Evolutionary conservation across 1,284 basidiomycete species (phyloP).

Genomic region (Pseudozyma tsukubaensis): DNA sequence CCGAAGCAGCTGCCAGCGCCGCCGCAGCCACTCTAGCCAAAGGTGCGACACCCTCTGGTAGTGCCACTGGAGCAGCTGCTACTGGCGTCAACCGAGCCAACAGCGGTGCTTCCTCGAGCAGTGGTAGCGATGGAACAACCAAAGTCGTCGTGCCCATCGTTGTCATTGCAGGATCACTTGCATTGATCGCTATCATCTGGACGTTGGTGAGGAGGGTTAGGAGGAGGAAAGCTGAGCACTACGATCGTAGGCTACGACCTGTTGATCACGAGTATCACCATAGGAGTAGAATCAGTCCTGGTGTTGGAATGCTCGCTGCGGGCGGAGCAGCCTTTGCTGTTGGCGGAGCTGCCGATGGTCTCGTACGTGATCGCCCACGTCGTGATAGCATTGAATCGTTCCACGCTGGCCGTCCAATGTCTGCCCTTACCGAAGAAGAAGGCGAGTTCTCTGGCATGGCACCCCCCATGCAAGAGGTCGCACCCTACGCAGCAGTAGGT

Average conservation of each 20-base stretch:
- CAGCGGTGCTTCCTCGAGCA: conserved; percentile 15
- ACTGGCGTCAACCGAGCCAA: conserved; percentile 30
- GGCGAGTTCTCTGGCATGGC: conserved; percentile 16
- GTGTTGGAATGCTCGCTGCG: conserved; percentile 6
- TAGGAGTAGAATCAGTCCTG: conserved; percentile 17
- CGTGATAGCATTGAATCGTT: conserved; percentile 40
- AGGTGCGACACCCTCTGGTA: neutral
- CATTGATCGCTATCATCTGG: conserved; percentile 34
- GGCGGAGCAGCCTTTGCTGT: conserved; percentile 40
- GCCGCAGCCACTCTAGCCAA: conserved; percentile 13
- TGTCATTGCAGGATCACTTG: conserved; percentile 35
- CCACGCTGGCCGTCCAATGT: conserved; percentile 37
- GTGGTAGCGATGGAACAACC: conserved; percentile 30
- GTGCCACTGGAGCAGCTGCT: conserved; percentile 7
- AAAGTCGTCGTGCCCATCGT: conserved; percentile 54
- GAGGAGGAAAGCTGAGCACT: conserved; percentile 18
- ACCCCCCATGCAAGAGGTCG: conserved; percentile 47
- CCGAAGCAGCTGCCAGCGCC: conserved; percentile 19
- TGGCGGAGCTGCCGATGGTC: conserved; percentile 35
- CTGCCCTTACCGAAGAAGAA: conserved; percentile 30
- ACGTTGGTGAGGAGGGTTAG: conserved; percentile 25
- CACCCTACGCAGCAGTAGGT: conserved; percentile 27
- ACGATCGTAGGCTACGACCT: conserved; percentile 26
- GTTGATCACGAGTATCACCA: conserved; percentile 27
- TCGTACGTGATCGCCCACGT: conserved; percentile 28